Percentiles rank a stretch among this genome's conserved stretches.
Evolutionary conservation across 2,329 filamentous ascomycete genomes (phyloP).

Genomic region (Thielaviopsis euricoi): DNA sequence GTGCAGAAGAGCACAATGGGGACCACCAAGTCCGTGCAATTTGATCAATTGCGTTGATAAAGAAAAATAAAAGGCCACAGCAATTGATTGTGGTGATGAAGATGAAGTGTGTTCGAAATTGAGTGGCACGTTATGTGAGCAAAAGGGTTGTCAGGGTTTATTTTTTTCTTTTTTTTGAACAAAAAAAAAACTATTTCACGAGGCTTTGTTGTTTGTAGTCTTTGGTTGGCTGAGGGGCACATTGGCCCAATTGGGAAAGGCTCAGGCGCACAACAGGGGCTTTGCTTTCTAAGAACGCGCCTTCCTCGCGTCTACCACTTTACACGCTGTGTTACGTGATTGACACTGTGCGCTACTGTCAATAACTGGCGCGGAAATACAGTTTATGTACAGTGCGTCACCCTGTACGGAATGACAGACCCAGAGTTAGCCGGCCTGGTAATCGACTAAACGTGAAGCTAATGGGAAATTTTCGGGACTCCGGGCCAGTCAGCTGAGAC

Average conservation of each 20-base stretch:
- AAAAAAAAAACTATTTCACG: not conserved
- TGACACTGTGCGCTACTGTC: not conserved
- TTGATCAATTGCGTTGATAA: no score
- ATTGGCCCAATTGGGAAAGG: not conserved
- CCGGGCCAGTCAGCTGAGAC: not conserved
- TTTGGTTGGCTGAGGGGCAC: not conserved
- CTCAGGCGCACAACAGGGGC: not conserved
- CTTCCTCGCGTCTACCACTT: conserved; percentile 2
- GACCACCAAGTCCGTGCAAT: no score
- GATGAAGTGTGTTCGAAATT: not conserved
- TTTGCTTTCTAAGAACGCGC: not conserved
- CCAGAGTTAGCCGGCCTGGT: not conserved
- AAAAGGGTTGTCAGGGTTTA: not conserved
- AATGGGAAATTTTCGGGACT: not conserved
- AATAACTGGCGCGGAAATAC: not conserved
- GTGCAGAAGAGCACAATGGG: no score
- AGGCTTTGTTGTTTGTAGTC: not conserved
- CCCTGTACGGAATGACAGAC: not conserved
- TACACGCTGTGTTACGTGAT: not conserved
- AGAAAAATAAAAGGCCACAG: no score
- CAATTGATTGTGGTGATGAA: no score
- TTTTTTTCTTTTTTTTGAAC: not conserved
- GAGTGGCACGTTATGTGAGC: not conserved
- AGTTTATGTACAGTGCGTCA: not conserved
- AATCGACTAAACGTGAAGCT: not conserved